Evolutionary conservation across 73 alveolate species (phyloP).

Genomic region (Breviolum minutum): DNA sequence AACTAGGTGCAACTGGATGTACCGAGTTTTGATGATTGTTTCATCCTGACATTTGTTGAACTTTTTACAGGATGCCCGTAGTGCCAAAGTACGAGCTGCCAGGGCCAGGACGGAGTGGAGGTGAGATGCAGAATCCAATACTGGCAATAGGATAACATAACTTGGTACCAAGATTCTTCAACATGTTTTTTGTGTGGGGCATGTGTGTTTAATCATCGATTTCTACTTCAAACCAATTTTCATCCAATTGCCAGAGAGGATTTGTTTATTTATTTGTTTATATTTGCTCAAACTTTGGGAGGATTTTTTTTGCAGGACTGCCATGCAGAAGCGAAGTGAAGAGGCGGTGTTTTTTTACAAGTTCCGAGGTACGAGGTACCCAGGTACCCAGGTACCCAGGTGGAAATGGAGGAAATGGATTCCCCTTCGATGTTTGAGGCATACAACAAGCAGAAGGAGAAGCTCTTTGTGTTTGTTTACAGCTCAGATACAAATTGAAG

Average conservation of each 20-base stretch:
- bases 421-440: background rate
- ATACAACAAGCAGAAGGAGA: constrained; percentile 47
- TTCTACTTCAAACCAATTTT: no score
- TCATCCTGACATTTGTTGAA: no score
- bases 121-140: no score
- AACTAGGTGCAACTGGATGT: no score
- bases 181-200: no score
- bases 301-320: background rate
- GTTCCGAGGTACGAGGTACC: background rate
- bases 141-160: no score
- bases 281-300: background rate
- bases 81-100: constrained; percentile 2
- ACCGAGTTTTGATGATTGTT: no score
- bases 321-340: constrained; percentile 61
- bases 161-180: no score
- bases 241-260: no score
- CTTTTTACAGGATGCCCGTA: background rate
- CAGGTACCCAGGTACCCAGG: no score
- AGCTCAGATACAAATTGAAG: no score
- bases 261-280: background rate
- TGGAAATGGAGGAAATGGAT: background rate
- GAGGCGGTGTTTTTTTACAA: background rate
- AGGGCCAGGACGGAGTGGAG: background rate
- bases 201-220: no score
- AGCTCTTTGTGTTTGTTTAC: constrained; percentile 22